These are phyloP conservation scores for Filosporella fistucella DNA, from an alignment of 495 filamentous ascomycete genomes.

Conservation along the genomic window DNA sequence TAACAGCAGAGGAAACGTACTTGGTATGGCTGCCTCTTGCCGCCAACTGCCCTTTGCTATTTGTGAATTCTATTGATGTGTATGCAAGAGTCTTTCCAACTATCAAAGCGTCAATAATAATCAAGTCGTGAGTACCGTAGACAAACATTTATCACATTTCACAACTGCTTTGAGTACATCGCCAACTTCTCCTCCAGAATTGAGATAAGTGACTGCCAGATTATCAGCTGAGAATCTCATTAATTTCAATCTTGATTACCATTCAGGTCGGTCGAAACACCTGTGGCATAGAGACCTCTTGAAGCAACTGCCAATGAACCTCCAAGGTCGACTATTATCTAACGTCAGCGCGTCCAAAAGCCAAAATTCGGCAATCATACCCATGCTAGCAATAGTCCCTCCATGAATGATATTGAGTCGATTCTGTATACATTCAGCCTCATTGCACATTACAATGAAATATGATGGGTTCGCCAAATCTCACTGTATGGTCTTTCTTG, in stretches of 20 bases:
- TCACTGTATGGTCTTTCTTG: slow-evolving; percentile 81
- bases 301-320: slow-evolving; percentile 93
- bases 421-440: slow-evolving; percentile 54
- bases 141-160: slow-evolving; percentile 80
- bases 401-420: slow-evolving; percentile 88
- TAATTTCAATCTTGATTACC: slow-evolving; percentile 42
- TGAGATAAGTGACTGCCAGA: slow-evolving; percentile 84
- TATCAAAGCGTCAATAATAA: slow-evolving; percentile 26
- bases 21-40: slow-evolving; percentile 96
- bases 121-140: slow-evolving; percentile 2
- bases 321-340: slow-evolving; percentile 71
- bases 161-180: slow-evolving; percentile 67
- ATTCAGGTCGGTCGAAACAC: slow-evolving; percentile 89
- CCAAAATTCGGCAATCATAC: slow-evolving; percentile 29
- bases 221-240: slow-evolving; percentile 3
- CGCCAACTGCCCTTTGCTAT: slow-evolving; percentile 70
- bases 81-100: slow-evolving; percentile 92
- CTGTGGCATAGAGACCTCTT: slow-evolving; percentile 78
- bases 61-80: slow-evolving; percentile 75
- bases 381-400: slow-evolving; percentile 91
- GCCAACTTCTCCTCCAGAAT: slow-evolving; percentile 75
- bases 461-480: slow-evolving; percentile 15
- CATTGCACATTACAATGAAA: slow-evolving; percentile 1
- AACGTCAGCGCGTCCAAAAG: slow-evolving; percentile 3
- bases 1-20: slow-evolving; percentile 39